These are phyloP conservation scores for Nakazawaea wickerhamii DNA, from an alignment of 805 yeast genomes.

Conservation along the genomic window DNA sequence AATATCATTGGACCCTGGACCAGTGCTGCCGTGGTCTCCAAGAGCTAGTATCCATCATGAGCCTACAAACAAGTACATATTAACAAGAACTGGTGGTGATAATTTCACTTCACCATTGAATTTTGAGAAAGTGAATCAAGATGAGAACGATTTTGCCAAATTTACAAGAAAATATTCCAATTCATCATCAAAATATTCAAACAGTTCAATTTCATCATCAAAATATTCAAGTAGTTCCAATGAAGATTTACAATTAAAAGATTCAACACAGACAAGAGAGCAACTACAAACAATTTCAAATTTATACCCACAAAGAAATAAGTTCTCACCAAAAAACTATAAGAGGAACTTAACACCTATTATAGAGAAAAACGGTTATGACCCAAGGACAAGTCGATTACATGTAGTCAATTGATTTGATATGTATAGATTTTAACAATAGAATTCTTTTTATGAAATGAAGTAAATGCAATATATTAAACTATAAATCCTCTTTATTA, in stretches of 20 bases:
- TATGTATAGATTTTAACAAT: background rate
- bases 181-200: conserved; percentile 5
- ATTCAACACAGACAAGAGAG: background rate
- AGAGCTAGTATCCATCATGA: background rate
- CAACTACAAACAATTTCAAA: background rate
- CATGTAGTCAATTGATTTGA: background rate
- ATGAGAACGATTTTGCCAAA: conserved; percentile 6
- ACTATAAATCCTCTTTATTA: conserved; percentile 1
- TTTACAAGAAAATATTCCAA: conserved; percentile 11
- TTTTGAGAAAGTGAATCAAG: conserved; percentile 4
- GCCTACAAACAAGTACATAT: background rate
- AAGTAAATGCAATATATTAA: background rate
- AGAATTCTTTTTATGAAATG: background rate
- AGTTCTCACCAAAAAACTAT: conserved; percentile 7
- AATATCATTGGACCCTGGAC: background rate
- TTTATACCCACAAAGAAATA: conserved; percentile 5
- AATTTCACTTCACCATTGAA: background rate
- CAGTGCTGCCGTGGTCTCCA: background rate
- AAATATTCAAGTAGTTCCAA: background rate
- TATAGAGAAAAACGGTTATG: conserved; percentile 6
- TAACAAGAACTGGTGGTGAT: conserved; percentile 11
- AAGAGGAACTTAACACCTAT: conserved; percentile 10
- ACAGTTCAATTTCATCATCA: background rate
- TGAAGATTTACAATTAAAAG: background rate
- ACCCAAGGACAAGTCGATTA: background rate